Conservation (phyloP, 352 stramenopile species). For the Phytopythium boreale region DNA sequence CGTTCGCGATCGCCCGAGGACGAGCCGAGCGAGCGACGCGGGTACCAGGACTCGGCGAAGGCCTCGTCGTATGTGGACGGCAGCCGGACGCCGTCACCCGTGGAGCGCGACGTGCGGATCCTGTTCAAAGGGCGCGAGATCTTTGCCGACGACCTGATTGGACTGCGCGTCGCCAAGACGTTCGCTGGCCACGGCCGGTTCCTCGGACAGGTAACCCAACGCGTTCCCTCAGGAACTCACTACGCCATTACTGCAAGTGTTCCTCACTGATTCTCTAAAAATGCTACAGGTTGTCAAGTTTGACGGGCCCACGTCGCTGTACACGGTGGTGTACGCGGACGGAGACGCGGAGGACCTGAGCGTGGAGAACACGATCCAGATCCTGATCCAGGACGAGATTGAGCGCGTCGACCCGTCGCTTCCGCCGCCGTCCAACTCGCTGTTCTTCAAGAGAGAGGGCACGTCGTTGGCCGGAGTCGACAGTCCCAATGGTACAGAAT, state of each 20-base stretch:
- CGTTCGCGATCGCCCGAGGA: not conserved
- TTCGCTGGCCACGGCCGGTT: slow-evolving; percentile 80
- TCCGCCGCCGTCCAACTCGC: slow-evolving; percentile 26
- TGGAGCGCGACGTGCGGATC: slow-evolving; percentile 48
- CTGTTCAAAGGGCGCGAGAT: slow-evolving; percentile 75
- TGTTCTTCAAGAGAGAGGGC: slow-evolving; percentile 25
- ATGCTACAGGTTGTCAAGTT: slow-evolving; percentile 67
- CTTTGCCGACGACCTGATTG: slow-evolving; percentile 74
- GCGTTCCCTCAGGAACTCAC: not conserved
- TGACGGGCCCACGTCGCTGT: slow-evolving; percentile 57
- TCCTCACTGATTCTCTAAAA: not conserved
- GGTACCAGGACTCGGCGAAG: slow-evolving; percentile 10
- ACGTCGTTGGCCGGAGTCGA: slow-evolving; percentile 1
- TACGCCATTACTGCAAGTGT: not conserved
- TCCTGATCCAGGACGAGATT: slow-evolving; percentile 86
- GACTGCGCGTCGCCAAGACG: slow-evolving; percentile 79
- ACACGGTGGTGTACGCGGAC: slow-evolving; percentile 85
- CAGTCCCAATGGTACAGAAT: slow-evolving; percentile 20
- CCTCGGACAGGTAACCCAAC: slow-evolving; percentile 47
- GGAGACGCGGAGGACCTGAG: slow-evolving; percentile 77
- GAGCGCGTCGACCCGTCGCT: slow-evolving; percentile 67
- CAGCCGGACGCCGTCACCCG: slow-evolving; percentile 24
- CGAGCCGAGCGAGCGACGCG: not conserved
- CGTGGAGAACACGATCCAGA: slow-evolving; percentile 76
- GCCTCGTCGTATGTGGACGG: not conserved